Conservation (phyloP, 2,329 filamentous ascomycete genomes). For the Fusarium nurragi region DNA sequence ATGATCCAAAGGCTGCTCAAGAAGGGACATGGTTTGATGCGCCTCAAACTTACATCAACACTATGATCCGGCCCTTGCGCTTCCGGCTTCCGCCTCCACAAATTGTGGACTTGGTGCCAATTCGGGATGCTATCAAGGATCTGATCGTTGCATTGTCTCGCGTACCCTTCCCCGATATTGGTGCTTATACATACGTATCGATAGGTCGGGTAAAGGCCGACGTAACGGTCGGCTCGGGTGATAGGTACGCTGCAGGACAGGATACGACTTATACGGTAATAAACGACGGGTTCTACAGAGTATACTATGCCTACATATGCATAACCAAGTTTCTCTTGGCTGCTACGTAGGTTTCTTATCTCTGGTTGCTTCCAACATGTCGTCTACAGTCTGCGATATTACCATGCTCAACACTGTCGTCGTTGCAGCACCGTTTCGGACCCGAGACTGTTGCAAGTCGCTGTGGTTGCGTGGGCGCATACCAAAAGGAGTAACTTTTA, state of each 20-base stretch:
- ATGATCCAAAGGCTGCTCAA: constrained; percentile 18
- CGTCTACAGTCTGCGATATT: not conserved
- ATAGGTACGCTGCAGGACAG: not conserved
- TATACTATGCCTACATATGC: not conserved
- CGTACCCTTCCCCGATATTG: constrained; percentile 14
- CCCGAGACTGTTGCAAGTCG: constrained; percentile 9
- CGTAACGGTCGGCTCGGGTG: not conserved
- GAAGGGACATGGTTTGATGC: constrained; percentile 6
- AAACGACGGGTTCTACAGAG: not conserved
- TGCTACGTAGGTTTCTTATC: not conserved
- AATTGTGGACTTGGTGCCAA: constrained; percentile 14
- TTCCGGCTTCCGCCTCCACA: constrained; percentile 9
- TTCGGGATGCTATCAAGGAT: constrained; percentile 19
- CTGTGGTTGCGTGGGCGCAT: not conserved
- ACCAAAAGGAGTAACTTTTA: not conserved
- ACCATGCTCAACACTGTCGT: not conserved
- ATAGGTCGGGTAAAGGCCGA: constrained; percentile 11
- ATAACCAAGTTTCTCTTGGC: constrained; percentile 1
- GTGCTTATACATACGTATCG: constrained; percentile 1
- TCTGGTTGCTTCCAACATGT: not conserved
- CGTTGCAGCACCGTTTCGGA: constrained; percentile 4
- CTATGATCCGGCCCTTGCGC: constrained; percentile 14
- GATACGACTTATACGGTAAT: not conserved
- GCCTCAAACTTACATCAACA: constrained; percentile 16
- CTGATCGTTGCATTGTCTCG: constrained; percentile 17